Evolutionary conservation across 1,284 basidiomycete species (phyloP).

Genomic region (Fistulina hepatica): DNA sequence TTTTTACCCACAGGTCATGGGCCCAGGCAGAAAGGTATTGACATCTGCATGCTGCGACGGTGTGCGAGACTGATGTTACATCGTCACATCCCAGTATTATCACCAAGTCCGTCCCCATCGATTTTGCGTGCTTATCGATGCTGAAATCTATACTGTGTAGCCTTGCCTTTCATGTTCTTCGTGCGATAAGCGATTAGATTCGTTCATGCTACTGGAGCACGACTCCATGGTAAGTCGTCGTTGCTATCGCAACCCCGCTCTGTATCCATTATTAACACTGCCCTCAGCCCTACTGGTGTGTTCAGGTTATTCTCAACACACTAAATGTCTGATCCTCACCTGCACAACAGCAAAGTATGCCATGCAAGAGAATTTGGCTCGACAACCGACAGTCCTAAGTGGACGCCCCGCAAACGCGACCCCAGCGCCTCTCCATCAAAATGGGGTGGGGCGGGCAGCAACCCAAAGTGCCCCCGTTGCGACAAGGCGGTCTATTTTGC

Average conservation of each 20-base stretch:
- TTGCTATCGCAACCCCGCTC: too few relatives aligned
- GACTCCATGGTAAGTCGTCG: too few relatives aligned
- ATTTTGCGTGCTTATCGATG: neutral
- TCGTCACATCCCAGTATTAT: conserved; percentile 55
- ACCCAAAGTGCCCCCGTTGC: conserved; percentile 46
- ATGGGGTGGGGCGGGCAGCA: conserved; percentile 23
- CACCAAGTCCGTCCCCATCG: conserved; percentile 46
- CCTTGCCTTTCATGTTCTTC: conserved; percentile 44
- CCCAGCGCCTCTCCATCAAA: conserved; percentile 10
- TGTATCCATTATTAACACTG: too few relatives aligned
- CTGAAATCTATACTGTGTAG: neutral
- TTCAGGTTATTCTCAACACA: neutral
- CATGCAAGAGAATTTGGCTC: conserved; percentile 13
- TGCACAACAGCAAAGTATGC: conserved; percentile 9
- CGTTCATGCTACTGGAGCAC: conserved; percentile 62
- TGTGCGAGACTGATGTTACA: too few relatives aligned
- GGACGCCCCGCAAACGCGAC: conserved; percentile 2
- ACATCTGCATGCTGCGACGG: too few relatives aligned
- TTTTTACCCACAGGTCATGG: too few relatives aligned
- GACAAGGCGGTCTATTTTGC: conserved; percentile 53
- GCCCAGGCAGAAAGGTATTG: neutral
- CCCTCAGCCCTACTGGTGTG: conserved; percentile 13
- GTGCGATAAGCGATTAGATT: conserved; percentile 70
- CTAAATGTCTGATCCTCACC: neutral
- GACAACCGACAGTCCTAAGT: conserved; percentile 8